These are phyloP conservation scores for sorghum (Sorghum bicolor) DNA, from an alignment of 176 grass and related monocot genomes.

Conservation along the genomic window DNA sequence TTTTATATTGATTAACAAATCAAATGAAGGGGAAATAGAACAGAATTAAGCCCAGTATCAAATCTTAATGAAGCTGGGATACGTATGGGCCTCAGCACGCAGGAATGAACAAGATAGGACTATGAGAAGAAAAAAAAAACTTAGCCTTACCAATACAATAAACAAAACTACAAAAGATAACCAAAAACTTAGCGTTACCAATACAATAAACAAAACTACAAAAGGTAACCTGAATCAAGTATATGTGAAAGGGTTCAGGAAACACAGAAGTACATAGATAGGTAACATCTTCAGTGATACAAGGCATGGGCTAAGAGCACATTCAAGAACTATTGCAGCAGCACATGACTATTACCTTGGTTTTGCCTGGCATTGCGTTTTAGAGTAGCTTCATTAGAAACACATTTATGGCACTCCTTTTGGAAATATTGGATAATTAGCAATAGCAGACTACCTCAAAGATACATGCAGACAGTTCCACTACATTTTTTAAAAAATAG, in stretches of 20 bases:
- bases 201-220: slow-evolving; percentile 8
- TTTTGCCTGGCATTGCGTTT: neutral
- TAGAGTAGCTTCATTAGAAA: neutral
- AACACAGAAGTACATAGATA: neutral
- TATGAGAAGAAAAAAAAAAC: neutral
- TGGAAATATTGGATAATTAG: neutral
- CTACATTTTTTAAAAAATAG: neutral
- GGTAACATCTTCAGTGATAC: neutral
- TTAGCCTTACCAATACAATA: neutral
- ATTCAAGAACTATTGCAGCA: neutral
- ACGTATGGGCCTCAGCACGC: neutral
- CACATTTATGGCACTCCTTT: neutral
- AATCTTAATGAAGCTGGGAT: neutral
- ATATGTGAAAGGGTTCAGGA: neutral
- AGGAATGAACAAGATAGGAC: neutral
- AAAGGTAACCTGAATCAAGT: neutral
- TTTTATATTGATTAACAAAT: neutral
- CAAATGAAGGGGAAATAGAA: neutral
- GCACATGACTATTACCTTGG: neutral
- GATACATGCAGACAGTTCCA: neutral
- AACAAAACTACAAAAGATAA: neutral
- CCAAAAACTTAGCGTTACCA: neutral
- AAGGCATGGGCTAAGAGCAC: neutral
- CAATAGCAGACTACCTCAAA: neutral
- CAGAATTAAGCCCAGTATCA: neutral